Conservation (phyloP, 805 yeast genomes). For the Kodamaea kaohsiungensis region DNA sequence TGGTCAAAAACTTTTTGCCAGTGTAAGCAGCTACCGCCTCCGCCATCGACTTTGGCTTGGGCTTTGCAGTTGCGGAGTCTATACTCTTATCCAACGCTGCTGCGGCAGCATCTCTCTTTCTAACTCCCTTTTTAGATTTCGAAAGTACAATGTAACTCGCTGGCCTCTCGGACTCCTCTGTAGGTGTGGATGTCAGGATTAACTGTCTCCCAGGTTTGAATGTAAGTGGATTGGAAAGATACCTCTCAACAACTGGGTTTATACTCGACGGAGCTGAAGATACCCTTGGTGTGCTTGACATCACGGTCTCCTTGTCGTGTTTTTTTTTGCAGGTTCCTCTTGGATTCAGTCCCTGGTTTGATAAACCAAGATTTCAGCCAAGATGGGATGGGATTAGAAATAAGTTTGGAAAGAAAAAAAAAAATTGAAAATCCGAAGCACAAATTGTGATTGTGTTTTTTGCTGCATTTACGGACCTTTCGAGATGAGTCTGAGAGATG, state of each 20-base stretch:
- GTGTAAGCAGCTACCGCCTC: constrained; percentile 61
- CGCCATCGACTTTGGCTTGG: constrained; percentile 51
- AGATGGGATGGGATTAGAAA: constrained; percentile 9
- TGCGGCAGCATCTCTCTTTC: constrained; percentile 2
- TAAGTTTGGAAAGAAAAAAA: constrained; percentile 1
- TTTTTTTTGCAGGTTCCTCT: neutral
- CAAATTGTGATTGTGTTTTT: neutral
- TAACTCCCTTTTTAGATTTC: neutral
- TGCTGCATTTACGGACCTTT: neutral
- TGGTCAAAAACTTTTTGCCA: constrained; percentile 53
- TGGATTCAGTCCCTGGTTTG: neutral
- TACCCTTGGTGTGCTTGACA: constrained; percentile 2
- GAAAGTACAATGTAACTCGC: constrained; percentile 49
- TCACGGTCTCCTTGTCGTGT: neutral
- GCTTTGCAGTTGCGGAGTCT: constrained; percentile 13
- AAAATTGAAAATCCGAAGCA: neutral
- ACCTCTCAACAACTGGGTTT: constrained; percentile 63
- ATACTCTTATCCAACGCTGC: neutral
- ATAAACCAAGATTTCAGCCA: constrained; percentile 1
- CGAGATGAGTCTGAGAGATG: neutral
- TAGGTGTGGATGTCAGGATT: constrained; percentile 41
- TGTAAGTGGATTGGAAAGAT: constrained; percentile 58
- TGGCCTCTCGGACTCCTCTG: constrained; percentile 39
- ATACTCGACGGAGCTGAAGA: constrained; percentile 10
- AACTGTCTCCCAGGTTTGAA: constrained; percentile 59